Evolutionary conservation across 2,329 filamentous ascomycete species (phyloP), one percentile per base, ranked within the genome.

Genomic region (Colletotrichum tropicale): DNA sequence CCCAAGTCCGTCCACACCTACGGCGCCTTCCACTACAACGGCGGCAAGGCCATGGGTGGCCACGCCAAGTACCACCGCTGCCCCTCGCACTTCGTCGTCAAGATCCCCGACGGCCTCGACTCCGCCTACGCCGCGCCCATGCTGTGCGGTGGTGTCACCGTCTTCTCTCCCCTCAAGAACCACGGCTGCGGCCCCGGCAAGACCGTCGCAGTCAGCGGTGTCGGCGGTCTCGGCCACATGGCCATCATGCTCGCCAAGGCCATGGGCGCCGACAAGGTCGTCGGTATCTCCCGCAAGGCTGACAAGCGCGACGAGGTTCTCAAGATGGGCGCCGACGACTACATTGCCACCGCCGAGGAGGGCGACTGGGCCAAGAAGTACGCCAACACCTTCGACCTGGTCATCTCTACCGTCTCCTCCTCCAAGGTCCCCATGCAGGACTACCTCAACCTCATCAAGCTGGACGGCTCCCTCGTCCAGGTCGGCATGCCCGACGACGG

Each of bases 201-300:
- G 84, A 88, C 83, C 28, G 91, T 95, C 4, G 93, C 91, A 1
- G 89, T 95, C 75, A 86, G 94, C 24, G 93, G 93, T 4, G 86
- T 95, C 16, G 93, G 93, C 9, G 93, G 93, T 3, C 83, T 94
- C 3, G 93, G 93, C 0, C 93, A 95, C 83, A 92, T 94, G 78
- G 93, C 91, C 6, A 84, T 95, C 12, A 83, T 94, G 55, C 94
- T 92, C 78, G 93, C 94, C 2, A 93, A 91, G 82, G 93, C 93
- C 3, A 83, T 95, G 13, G 91, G 90, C 12, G 91, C 89, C n/a
- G 90, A 93, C 65, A 87, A 88, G 61, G 89, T 93, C 15, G 89
- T 92, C 9, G 91, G 88, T 10, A 92, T 93, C 80, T 92, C 89
- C 16, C 87, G 91, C 52, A 87, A 83, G 21, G 83, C 82, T 8